Base-by-base conservation (phyloP, 1,139 yeast genomes). In the Yamadazyma oceani region DNA sequence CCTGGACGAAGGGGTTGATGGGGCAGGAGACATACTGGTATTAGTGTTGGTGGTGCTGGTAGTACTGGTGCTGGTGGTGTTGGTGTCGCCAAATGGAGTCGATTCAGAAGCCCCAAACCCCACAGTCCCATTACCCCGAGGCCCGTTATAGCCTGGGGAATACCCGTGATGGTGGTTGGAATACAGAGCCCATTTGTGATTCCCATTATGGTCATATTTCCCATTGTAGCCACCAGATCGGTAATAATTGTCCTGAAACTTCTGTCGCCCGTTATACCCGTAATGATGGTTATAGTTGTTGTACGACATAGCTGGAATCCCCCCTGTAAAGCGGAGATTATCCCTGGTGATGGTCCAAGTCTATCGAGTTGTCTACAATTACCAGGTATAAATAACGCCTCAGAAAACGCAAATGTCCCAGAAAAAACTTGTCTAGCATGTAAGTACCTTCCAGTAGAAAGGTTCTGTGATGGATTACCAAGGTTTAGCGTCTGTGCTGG, bases 251-350 rank as follows among this genome's bases (percentile, higher is more conserved):
- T 14, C 23, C 12, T 37, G 26, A 16, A 24, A 24, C 26, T 17
- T 34, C 28, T 34, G 40, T 34, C 40, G 40, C 8, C 31, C 31
- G 12, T n/a, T 19, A 25, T 37, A 37, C 10, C 33, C 33, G 13
- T 14, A n/a, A 16, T 26, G 4, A 10, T 29, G 17, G 23, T 26
- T 30, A 34, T 37, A 30, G 17, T 37, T 33, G 22, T 34, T 34
- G 31, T 37, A 31, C 5, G 40, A 37, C 40, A 37, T 37, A 8
- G 21, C 21, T 19, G 21, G 21, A 19, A 6, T 19, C 5, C 21
- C 21, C 8, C 8, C 8, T 19, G 21, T 5, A 8, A 6, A 6
- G 8, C 8, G 8, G 5, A 19, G 21, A 19, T 19, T 19, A 19
- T 19, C 21, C n/a, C n/a, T n/a, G n/a, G n/a, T n/a, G n/a, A n/a